Percentiles rank a stretch among this genome's conserved stretches.
phyloP scores from a whole-genome alignment of 768 basidiomycete species.

The Suillus placidus region DNA sequence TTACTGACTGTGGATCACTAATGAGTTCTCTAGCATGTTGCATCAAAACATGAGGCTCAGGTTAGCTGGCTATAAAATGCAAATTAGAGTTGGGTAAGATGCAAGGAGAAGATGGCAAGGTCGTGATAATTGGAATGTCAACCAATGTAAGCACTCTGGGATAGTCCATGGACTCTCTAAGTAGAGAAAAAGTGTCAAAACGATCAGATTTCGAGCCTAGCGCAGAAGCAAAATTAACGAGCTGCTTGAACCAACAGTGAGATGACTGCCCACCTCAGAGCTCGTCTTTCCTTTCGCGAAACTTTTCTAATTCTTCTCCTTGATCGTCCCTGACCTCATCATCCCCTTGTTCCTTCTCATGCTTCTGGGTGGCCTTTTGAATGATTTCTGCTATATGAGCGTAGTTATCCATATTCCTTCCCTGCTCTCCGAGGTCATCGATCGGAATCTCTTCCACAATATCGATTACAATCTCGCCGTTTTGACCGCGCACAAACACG shows the following conservation, averaged over 20 bases:
- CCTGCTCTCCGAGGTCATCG: conserved; percentile 32
- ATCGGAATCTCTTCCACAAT: conserved; percentile 48
- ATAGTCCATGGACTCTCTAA: not conserved
- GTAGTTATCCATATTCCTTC: conserved; percentile 41
- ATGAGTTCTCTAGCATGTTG: not conserved
- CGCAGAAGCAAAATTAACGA: conserved; percentile 1
- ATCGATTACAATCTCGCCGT: conserved; percentile 46
- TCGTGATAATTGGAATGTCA: not conserved
- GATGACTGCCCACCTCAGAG: conserved; percentile 30
- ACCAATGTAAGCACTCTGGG: not conserved
- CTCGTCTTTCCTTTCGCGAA: conserved; percentile 33
- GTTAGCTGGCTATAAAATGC: not conserved
- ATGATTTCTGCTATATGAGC: conserved; percentile 53
- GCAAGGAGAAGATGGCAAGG: not conserved
- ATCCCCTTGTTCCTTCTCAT: conserved; percentile 32
- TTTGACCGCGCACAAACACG: conserved; percentile 44
- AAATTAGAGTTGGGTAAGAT: not conserved
- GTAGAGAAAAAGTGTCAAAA: conserved; percentile 16
- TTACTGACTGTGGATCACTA: conserved; percentile 1
- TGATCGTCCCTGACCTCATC: conserved; percentile 29
- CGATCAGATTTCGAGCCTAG: conserved; percentile 12
- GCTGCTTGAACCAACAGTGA: not conserved
- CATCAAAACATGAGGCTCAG: not conserved
- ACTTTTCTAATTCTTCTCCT: conserved; percentile 36
- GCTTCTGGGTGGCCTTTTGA: conserved; percentile 52